Percentiles rank a stretch among this genome's conserved stretches.
Conservation (phyloP, 1,284 basidiomycete genomes). For the Microbotryomycetes sp. region DNA sequence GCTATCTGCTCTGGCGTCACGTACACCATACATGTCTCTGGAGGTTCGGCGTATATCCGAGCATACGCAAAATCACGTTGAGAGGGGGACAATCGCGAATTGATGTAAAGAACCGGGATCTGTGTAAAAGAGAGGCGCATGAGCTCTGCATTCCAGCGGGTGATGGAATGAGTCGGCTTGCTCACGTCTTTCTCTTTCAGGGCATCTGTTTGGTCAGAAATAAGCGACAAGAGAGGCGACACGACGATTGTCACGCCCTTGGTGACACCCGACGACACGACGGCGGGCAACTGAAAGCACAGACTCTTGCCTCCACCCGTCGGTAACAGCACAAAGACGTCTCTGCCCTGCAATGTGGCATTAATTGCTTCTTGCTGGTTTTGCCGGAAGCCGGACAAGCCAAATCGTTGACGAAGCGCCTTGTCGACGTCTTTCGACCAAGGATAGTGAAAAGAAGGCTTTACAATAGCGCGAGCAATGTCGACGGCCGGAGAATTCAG, state of each 20-base stretch:
- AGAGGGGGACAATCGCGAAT: conserved; percentile 50
- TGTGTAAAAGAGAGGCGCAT: too few species aligned
- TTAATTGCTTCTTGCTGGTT: conserved; percentile 86
- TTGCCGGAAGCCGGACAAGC: conserved; percentile 60
- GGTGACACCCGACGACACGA: conserved; percentile 64
- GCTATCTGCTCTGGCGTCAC: conserved; percentile 75
- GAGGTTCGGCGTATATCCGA: conserved; percentile 45
- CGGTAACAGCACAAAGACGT: conserved; percentile 93
- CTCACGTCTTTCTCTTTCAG: conserved; percentile 48
- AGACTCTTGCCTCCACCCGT: conserved; percentile 92
- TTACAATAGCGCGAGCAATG: background rate
- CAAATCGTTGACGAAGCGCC: conserved; percentile 60
- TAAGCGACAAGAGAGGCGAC: conserved; percentile 81
- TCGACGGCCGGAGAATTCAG: background rate
- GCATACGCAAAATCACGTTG: conserved; percentile 44
- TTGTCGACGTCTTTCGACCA: conserved; percentile 56
- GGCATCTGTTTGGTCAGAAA: conserved; percentile 77
- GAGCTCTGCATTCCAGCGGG: too few species aligned
- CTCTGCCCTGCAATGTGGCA: conserved; percentile 67
- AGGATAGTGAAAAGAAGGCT: conserved; percentile 29
- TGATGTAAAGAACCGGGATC: conserved; percentile 67
- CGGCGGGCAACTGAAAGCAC: conserved; percentile 78
- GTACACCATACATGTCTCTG: conserved; percentile 61
- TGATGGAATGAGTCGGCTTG: background rate
- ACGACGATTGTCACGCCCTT: conserved; percentile 83